Evolutionary conservation across 805 yeast genomes (phyloP), one percentile per base, ranked within the genome.

Genomic region (Starmerella stigmatis): DNA sequence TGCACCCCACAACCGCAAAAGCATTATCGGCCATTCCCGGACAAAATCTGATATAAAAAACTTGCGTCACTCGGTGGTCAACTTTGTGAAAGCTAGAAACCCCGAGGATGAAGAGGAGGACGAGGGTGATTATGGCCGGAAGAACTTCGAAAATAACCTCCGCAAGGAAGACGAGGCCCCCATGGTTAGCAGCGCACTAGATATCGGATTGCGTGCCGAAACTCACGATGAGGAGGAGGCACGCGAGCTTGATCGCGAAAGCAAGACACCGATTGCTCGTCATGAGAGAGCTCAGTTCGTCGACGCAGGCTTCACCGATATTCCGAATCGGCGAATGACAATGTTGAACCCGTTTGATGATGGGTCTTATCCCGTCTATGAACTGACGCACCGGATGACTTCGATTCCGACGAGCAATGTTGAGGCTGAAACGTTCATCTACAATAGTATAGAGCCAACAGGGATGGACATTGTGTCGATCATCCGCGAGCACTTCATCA

Each of bases 271-370:
- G 12, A 31, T n/a, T 22, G 16, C 9, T 13, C 41, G 45, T 4
- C 29, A 17, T 7, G 43, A 21, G 20, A 3, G 4, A 7, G 21
- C 46, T 3, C 28, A 9, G 25, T 43, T 49, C 21, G 13, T 43
- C 15, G 33, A 43, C 13, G 52, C 52, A 2, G 52, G 52, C 3
- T 43, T 49, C 37, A 40, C 45, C 5, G 52, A 49, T 25, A 15
- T 11, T 1, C 15, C 43, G 10, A 28, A 28, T 10, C 52, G 52
- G 2, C 37, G 38, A 13, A 17, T 46, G 22, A 17, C 44, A 4
- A 22, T 28, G 34, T 30, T 41, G 5, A 41, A 43, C 15, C 50
- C 45, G 8, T 45, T 49, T 23, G 50, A 43, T 26, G 50, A 46
- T 7, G 11, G 21, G 5, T 13, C 39, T 5, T 33, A 42, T 20